These are phyloP conservation scores for Grigorovia jiainica DNA, from an alignment of 805 yeast genomes.

Conservation along the genomic window DNA sequence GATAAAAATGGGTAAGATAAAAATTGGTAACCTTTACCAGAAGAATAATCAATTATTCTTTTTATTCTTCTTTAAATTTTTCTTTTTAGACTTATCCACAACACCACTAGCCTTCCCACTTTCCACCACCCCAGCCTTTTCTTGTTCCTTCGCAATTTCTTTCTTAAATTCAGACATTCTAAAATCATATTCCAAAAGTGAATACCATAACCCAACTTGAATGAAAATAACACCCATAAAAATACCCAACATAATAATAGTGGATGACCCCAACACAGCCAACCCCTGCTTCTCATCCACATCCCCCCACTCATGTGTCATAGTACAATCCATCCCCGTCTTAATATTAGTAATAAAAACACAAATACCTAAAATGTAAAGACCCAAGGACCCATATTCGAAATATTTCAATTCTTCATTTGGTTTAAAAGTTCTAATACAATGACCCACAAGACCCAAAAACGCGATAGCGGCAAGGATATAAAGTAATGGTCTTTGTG, in stretches of 20 bases:
- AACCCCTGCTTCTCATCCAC: constrained; percentile 79
- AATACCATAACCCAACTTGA: constrained; percentile 86
- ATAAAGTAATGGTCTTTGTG: constrained; percentile 35
- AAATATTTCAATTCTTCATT: constrained; percentile 72
- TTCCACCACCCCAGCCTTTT: neutral
- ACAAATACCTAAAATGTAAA: constrained; percentile 61
- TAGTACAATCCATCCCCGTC: constrained; percentile 63
- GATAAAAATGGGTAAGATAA: no score
- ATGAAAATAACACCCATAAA: constrained; percentile 72
- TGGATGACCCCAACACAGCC: constrained; percentile 86
- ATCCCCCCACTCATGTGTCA: constrained; percentile 84
- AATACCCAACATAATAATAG: constrained; percentile 61
- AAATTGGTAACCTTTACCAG: no score
- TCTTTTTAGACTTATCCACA: constrained; percentile 5
- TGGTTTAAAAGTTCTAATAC: constrained; percentile 81
- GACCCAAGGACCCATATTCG: constrained; percentile 80
- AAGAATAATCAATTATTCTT: neutral
- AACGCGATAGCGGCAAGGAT: constrained; percentile 55
- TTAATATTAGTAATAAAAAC: constrained; percentile 80
- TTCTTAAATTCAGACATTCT: constrained; percentile 28
- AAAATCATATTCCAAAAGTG: constrained; percentile 47
- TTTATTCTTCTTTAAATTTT: constrained; percentile 5
- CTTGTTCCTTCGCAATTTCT: constrained; percentile 22
- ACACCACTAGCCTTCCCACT: neutral
- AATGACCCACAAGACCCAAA: constrained; percentile 63